Conservation (phyloP, 169 alveolate species). For the Plasmodium blacklocki region DNA sequence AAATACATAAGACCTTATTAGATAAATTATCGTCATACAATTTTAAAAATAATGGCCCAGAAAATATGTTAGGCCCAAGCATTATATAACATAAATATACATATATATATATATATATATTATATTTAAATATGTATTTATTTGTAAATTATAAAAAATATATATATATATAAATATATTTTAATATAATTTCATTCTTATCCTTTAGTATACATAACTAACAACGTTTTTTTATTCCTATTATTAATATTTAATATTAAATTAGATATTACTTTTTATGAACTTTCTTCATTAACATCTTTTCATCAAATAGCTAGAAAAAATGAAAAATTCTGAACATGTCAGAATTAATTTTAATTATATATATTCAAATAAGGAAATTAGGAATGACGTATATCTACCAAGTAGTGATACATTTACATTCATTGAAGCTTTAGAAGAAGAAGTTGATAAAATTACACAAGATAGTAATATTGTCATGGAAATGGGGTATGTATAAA, state of each 20-base stretch:
- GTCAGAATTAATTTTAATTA: conserved; percentile 64
- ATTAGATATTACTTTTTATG: too few species aligned
- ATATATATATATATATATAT: not conserved
- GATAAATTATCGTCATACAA: conserved; percentile 67
- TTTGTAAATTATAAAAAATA: too few species aligned
- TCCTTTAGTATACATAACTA: not conserved
- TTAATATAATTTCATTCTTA: not conserved
- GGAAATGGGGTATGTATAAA: conserved; percentile 68
- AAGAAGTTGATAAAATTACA: conserved; percentile 71
- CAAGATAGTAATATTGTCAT: conserved; percentile 15
- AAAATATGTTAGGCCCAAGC: conserved; percentile 74
- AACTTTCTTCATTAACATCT: not conserved
- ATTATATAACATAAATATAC: conserved; percentile 9
- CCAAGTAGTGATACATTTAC: conserved; percentile 87
- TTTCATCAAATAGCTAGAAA: not conserved
- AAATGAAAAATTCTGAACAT: conserved; percentile 13
- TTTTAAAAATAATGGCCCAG: conserved; percentile 73
- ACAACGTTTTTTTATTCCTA: too few species aligned
- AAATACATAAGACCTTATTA: conserved; percentile 61
- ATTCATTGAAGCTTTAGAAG: conserved; percentile 78
- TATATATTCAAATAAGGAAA: conserved; percentile 53
- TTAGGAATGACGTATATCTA: conserved; percentile 75
- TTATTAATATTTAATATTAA: too few species aligned
- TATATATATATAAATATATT: not conserved
- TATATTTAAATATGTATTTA: too few species aligned